A percentile compares a stretch with the other conserved stretches of the same genome.
phyloP scores from a whole-genome alignment of 148 eudicot species.

The Rhododendron ferrugineum region DNA sequence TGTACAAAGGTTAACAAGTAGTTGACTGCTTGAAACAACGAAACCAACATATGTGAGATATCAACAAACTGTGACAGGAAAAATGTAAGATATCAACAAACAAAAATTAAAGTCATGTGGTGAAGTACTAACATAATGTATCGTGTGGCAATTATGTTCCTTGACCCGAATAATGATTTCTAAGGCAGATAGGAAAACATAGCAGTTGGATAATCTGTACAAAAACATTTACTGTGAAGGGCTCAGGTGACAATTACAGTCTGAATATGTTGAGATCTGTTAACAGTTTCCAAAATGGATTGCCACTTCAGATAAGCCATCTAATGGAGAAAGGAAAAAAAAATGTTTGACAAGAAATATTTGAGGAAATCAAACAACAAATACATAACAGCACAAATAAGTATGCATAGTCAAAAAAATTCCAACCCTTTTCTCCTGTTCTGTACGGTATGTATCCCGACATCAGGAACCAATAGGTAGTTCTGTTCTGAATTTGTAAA shows the following conservation, averaged over 20 bases:
- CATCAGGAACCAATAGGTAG: neutral
- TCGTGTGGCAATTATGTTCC: neutral
- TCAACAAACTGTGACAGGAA: neutral
- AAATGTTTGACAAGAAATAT: neutral
- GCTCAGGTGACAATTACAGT: neutral
- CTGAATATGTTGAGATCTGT: neutral
- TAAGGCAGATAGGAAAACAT: neutral
- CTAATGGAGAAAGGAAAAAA: neutral
- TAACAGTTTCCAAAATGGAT: neutral
- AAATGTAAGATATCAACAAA: neutral
- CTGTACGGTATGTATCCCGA: neutral
- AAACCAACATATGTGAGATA: neutral
- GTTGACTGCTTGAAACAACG: neutral
- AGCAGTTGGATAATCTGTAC: neutral
- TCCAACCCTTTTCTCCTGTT: neutral
- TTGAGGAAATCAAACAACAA: neutral
- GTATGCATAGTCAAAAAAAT: neutral
- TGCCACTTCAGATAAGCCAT: neutral
- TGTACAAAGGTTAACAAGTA: neutral
- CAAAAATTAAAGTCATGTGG: neutral
- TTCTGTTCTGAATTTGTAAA: neutral
- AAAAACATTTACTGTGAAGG: neutral
- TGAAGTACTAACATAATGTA: neutral
- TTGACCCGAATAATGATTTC: neutral
- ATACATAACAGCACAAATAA: neutral